A percentile compares a stretch with the other conserved stretches of the same genome.
These are phyloP conservation scores for Boletus fagicola DNA, from an alignment of 768 basidiomycete species.

Conservation along the genomic window DNA sequence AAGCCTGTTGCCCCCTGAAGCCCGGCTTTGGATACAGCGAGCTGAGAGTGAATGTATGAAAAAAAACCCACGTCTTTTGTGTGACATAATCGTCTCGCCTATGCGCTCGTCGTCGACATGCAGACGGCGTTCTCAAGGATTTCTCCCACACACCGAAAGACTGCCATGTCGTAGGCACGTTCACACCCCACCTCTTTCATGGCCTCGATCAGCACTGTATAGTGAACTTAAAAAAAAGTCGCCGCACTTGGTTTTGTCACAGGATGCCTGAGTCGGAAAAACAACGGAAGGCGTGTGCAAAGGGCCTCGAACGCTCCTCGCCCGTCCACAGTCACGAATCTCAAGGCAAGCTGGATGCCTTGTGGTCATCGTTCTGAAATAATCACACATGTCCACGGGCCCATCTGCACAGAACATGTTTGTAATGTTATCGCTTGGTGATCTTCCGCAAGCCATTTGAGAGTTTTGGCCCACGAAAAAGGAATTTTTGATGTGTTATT, in stretches of 20 bases:
- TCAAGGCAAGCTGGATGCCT: not conserved
- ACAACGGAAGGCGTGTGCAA: not conserved
- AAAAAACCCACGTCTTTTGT: slow-evolving; percentile 1
- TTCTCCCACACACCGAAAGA: slow-evolving; percentile 31
- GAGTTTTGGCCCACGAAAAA: not conserved
- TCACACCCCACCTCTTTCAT: slow-evolving; percentile 31
- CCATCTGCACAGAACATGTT: not conserved
- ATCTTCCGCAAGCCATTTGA: too few relatives aligned
- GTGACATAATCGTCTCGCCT: slow-evolving; percentile 30
- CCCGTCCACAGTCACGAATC: not conserved
- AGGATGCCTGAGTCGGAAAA: not conserved
- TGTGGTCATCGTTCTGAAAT: slow-evolving; percentile 12
- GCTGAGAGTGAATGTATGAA: not conserved
- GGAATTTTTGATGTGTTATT: not conserved
- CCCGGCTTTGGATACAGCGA: not conserved
- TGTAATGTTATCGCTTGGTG: not conserved
- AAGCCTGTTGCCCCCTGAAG: slow-evolving; percentile 1
- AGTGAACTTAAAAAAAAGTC: slow-evolving; percentile 27
- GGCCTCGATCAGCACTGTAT: slow-evolving; percentile 19
- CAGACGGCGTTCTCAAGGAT: slow-evolving; percentile 24
- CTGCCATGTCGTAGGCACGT: slow-evolving; percentile 26
- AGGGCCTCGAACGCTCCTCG: slow-evolving; percentile 4
- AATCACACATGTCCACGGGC: slow-evolving; percentile 5
- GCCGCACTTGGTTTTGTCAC: slow-evolving; percentile 2
- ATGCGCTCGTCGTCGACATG: slow-evolving; percentile 23